These are phyloP conservation scores for Exophiala sp. DNA, from an alignment of 2,329 filamentous ascomycete species.

Conservation along the genomic window DNA sequence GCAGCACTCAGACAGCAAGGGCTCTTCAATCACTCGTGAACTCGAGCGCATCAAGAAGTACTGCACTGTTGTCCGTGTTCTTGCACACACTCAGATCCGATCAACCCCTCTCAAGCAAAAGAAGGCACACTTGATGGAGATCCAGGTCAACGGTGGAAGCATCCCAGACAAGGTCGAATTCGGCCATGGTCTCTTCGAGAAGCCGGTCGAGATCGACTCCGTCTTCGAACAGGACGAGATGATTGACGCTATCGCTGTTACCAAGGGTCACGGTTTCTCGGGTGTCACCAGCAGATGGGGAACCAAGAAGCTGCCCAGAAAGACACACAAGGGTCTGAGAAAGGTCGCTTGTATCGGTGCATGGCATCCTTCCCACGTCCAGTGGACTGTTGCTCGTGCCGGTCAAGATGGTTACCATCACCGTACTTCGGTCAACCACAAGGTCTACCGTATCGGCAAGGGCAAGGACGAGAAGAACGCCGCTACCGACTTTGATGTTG, in stretches of 20 bases:
- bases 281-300: conserved; percentile 98
- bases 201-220: conserved; percentile 86
- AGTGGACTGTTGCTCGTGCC: conserved; percentile 99
- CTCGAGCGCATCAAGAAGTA: conserved; percentile 99
- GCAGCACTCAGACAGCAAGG: conserved; percentile 95
- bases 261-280: conserved; percentile 98
- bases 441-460: conserved; percentile 98
- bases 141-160: conserved; percentile 98
- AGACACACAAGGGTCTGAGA: conserved; percentile 99
- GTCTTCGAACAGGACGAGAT: conserved; percentile 99
- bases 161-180: conserved; percentile 96
- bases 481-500: conserved; percentile 90
- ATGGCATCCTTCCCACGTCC: conserved; percentile 99
- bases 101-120: conserved; percentile 99
- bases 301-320: conserved; percentile 99
- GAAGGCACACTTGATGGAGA: conserved; percentile 99
- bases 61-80: conserved; percentile 98
- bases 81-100: conserved; percentile 99
- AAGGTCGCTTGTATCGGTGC: conserved; percentile 99
- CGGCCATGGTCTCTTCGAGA: conserved; percentile 95
- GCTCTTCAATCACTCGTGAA: conserved; percentile 88
- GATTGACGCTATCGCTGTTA: conserved; percentile 98
- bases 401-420: conserved; percentile 99
- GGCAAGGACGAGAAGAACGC: conserved; percentile 85
- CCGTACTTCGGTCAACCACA: conserved; percentile 99